These are phyloP conservation scores for Coemansia sp. DNA, from an alignment of 192 early-diverging fungal species.

Conservation along the genomic window DNA sequence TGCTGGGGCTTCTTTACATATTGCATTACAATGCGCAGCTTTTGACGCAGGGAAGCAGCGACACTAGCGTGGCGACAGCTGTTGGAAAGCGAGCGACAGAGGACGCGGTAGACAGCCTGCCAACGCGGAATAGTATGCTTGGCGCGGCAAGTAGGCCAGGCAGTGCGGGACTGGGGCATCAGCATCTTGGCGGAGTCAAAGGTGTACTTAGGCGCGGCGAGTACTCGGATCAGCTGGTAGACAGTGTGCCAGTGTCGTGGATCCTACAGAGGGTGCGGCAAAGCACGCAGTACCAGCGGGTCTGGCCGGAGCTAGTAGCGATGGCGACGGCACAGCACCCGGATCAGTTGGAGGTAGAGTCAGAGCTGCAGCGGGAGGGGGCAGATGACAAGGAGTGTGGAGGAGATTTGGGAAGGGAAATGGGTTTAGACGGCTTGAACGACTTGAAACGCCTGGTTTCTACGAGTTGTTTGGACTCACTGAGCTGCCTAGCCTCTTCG, in stretches of 20 bases:
- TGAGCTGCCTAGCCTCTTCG: background rate
- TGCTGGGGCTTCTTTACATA: constrained; percentile 41
- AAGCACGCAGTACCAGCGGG: constrained; percentile 26
- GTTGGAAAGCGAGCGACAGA: constrained; percentile 11
- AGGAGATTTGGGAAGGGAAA: background rate
- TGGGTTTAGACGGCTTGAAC: background rate
- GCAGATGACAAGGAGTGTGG: background rate
- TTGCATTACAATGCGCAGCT: constrained; percentile 44
- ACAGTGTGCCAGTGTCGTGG: constrained; percentile 41
- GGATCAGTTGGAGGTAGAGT: constrained; percentile 44
- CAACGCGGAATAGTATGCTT: background rate
- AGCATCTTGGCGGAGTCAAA: background rate
- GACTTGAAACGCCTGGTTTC: background rate
- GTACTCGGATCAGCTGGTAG: constrained; percentile 53
- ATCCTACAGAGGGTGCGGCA: constrained; percentile 33
- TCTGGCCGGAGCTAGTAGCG: constrained; percentile 51
- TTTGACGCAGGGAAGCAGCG: constrained; percentile 21
- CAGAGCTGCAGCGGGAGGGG: constrained; percentile 34
- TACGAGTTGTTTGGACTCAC: background rate
- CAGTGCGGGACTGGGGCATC: background rate
- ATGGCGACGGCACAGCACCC: constrained; percentile 51
- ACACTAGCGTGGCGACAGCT: background rate
- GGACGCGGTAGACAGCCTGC: background rate
- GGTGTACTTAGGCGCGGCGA: constrained; percentile 18
- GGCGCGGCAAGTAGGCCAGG: background rate